These are phyloP conservation scores for Pleurotus citrinopileatus DNA, from an alignment of 768 basidiomycete genomes.

Conservation along the genomic window DNA sequence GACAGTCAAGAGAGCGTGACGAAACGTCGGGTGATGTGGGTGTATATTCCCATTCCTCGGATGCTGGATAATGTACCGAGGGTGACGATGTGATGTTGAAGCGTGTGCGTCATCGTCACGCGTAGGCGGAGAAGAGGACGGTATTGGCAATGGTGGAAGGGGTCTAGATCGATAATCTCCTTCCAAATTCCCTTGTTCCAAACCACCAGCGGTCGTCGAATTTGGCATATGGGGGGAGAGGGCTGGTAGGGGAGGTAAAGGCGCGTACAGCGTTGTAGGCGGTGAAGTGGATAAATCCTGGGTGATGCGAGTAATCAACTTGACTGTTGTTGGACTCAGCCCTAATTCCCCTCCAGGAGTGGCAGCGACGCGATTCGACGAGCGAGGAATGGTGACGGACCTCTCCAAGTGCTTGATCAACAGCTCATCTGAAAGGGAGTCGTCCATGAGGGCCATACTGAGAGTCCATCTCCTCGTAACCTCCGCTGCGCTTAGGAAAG, in stretches of 20 bases:
- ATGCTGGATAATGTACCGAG: no score
- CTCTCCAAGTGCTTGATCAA: constrained; percentile 32
- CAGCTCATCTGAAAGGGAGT: constrained; percentile 33
- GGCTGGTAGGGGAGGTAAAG: neutral
- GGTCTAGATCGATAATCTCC: neutral
- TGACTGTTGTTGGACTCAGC: neutral
- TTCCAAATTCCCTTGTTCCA: no score
- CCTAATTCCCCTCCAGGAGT: neutral
- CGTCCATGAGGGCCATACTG: constrained; percentile 36
- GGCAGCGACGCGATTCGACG: neutral
- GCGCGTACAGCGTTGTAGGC: neutral
- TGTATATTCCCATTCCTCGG: no score
- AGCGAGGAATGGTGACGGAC: constrained; percentile 15
- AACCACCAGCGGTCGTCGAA: no score
- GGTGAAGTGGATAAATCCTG: neutral
- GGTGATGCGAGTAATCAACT: neutral
- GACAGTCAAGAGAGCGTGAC: constrained; percentile 23
- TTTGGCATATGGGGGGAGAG: no score
- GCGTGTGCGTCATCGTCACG: neutral
- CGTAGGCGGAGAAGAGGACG: neutral
- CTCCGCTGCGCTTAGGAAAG: neutral
- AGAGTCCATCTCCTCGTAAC: constrained; percentile 21
- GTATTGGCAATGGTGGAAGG: neutral
- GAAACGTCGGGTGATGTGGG: constrained; percentile 14
- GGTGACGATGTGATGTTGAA: neutral